phyloP scores from a whole-genome alignment of 2,329 filamentous ascomycete genomes.

The Mycogone perniciosa region DNA sequence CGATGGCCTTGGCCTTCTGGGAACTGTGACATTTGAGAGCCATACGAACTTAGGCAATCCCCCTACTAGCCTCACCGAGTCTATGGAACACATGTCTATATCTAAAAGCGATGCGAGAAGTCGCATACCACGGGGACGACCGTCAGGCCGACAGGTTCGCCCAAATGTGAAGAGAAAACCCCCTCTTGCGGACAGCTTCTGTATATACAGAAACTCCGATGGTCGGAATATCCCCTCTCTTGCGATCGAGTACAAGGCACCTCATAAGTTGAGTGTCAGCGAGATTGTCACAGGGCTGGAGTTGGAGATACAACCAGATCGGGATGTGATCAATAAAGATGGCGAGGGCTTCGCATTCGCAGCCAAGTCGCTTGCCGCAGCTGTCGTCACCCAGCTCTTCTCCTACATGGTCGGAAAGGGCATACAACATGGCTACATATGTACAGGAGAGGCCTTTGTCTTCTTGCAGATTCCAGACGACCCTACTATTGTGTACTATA shows the following conservation, averaged over 20 bases:
- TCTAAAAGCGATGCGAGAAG: background rate
- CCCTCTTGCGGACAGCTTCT: constrained; percentile 28
- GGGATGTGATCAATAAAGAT: constrained; percentile 27
- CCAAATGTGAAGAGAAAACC: constrained; percentile 14
- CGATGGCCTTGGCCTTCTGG: constrained; percentile 22
- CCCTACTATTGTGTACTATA: constrained; percentile 28
- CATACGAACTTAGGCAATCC: background rate
- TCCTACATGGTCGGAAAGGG: constrained; percentile 33
- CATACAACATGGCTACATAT: constrained; percentile 31
- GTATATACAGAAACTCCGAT: constrained; percentile 15
- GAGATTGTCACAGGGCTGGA: constrained; percentile 22
- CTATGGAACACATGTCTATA: background rate
- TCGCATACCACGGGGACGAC: background rate
- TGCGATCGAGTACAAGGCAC: constrained; percentile 34
- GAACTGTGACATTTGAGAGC: constrained; percentile 20
- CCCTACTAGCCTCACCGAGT: too few species aligned
- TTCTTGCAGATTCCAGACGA: constrained; percentile 30
- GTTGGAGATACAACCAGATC: constrained; percentile 28
- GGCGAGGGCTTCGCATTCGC: constrained; percentile 24
- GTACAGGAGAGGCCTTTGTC: constrained; percentile 27
- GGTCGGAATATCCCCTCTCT: constrained; percentile 16
- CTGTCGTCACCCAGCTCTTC: constrained; percentile 34
- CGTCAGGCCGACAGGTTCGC: constrained; percentile 18
- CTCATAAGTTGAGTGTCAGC: constrained; percentile 28
- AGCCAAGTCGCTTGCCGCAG: constrained; percentile 26